These are phyloP conservation scores for Diaporthe sp. DNA, from an alignment of 2,329 filamentous ascomycete species.

Conservation along the genomic window DNA sequence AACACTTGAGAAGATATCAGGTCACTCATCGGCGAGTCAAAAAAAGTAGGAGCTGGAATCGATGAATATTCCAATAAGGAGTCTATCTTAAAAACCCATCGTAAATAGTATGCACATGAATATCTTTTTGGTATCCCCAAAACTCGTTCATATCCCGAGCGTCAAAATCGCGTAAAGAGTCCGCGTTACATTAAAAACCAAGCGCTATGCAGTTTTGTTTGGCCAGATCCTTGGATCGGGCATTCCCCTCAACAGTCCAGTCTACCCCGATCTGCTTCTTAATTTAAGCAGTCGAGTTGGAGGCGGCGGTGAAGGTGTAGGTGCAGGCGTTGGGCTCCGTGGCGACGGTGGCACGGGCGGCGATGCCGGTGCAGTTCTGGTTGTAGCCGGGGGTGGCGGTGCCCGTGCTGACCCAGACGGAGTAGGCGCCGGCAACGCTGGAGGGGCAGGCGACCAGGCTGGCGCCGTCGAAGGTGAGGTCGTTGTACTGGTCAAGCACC, in stretches of 20 bases:
- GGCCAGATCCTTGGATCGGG: neutral
- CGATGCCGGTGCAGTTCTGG: conserved; percentile 55
- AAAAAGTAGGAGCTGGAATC: neutral
- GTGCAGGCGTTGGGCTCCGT: conserved; percentile 7
- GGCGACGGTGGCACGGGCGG: conserved; percentile 43
- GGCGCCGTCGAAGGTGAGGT: conserved; percentile 61
- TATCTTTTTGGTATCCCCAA: neutral
- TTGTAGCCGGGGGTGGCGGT: conserved; percentile 53
- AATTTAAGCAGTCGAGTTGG: neutral
- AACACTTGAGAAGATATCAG: neutral
- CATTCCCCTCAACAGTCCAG: too few species aligned
- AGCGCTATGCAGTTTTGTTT: conserved; percentile 21
- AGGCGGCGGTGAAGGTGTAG: conserved; percentile 21
- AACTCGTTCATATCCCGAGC: conserved; percentile 13
- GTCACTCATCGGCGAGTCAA: neutral
- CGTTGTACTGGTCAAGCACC: conserved; percentile 56
- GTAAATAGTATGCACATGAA: conserved; percentile 32
- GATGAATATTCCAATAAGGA: conserved; percentile 4
- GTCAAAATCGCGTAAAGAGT: conserved; percentile 27
- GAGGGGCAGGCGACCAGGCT: conserved; percentile 68
- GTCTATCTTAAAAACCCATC: conserved; percentile 21
- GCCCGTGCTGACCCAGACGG: conserved; percentile 54
- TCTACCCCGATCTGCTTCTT: too few species aligned
- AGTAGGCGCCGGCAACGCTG: conserved; percentile 58
- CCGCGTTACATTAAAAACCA: conserved; percentile 33